phyloP scores from a whole-genome alignment of 768 basidiomycete genomes.

The Podaxis sp. region DNA sequence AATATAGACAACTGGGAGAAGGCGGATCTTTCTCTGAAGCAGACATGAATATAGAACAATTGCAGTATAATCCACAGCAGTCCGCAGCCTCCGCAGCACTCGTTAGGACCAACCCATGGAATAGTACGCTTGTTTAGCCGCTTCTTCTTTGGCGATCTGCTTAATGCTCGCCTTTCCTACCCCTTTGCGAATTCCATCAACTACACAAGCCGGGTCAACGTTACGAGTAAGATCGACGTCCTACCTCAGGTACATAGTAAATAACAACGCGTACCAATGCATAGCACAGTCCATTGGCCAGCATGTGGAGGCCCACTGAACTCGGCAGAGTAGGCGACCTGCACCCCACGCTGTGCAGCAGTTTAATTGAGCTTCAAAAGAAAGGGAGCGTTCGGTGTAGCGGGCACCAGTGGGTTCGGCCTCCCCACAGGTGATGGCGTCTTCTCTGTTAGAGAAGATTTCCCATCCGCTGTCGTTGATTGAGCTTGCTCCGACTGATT shows the following conservation, averaged over 20 bases:
- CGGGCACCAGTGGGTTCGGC: slow-evolving; percentile 61
- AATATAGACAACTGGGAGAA: no score
- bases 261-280: slow-evolving; percentile 56
- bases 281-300: slow-evolving; percentile 63
- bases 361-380: slow-evolving; percentile 75
- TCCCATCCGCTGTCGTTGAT: slow-evolving; percentile 6
- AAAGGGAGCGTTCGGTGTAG: slow-evolving; percentile 63
- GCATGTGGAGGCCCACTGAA: slow-evolving; percentile 70
- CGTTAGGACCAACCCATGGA: slow-evolving; percentile 70
- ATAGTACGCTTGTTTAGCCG: slow-evolving; percentile 68
- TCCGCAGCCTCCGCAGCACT: neutral
- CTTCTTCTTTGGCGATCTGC: slow-evolving; percentile 77
- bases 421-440: slow-evolving; percentile 19
- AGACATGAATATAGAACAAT: no score
- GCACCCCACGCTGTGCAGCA: slow-evolving; percentile 62
- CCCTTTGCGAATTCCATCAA: slow-evolving; percentile 70
- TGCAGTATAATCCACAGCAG: neutral
- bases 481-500: slow-evolving; percentile 6
- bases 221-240: slow-evolving; percentile 1
- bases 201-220: slow-evolving; percentile 33
- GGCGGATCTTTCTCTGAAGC: no score
- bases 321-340: slow-evolving; percentile 57
- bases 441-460: slow-evolving; percentile 1
- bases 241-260: slow-evolving; percentile 10
- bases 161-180: slow-evolving; percentile 66